Evolutionary conservation across 768 basidiomycete species (phyloP).

Genomic region (Russula abietina): DNA sequence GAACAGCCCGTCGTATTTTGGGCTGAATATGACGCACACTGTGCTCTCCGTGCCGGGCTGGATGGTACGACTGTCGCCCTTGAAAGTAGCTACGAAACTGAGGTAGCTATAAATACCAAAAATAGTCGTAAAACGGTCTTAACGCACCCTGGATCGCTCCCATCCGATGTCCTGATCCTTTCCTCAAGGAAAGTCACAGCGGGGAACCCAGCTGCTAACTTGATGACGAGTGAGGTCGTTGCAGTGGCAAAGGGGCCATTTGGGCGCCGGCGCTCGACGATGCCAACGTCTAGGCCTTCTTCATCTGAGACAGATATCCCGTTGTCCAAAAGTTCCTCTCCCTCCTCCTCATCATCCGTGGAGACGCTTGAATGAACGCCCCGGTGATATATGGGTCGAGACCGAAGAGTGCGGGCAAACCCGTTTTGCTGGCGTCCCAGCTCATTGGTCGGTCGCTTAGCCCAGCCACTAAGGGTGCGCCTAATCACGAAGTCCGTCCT

Average conservation of each 20-base stretch:
- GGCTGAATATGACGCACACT: constrained; percentile 7
- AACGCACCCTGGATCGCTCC: constrained; percentile 11
- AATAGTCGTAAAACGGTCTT: neutral
- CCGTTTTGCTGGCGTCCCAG: neutral
- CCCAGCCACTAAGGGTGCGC: constrained; percentile 6
- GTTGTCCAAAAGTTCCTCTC: constrained; percentile 34
- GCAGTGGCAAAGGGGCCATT: constrained; percentile 15
- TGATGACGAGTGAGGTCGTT: constrained; percentile 19
- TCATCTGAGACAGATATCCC: constrained; percentile 30
- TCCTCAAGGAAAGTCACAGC: constrained; percentile 18
- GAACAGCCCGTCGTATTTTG: constrained; percentile 15
- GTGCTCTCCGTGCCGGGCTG: constrained; percentile 9
- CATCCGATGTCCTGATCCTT: constrained; percentile 4
- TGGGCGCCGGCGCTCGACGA: constrained; percentile 39
- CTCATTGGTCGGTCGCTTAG: neutral
- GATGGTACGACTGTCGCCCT: constrained; percentile 2
- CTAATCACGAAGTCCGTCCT: constrained; percentile 6
- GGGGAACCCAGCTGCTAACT: constrained; percentile 9
- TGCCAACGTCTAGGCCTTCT: constrained; percentile 45
- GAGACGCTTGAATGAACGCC: neutral
- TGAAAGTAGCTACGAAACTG: constrained; percentile 13
- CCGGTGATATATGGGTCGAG: neutral
- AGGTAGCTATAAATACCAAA: neutral
- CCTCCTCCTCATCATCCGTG: constrained; percentile 12
- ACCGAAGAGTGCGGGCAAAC: neutral